A percentile compares a stretch with the other conserved stretches of the same genome.
Evolutionary conservation across 108 stramenopile genomes (phyloP).

Genomic region (Pseudonitzschia delicatissima): DNA sequence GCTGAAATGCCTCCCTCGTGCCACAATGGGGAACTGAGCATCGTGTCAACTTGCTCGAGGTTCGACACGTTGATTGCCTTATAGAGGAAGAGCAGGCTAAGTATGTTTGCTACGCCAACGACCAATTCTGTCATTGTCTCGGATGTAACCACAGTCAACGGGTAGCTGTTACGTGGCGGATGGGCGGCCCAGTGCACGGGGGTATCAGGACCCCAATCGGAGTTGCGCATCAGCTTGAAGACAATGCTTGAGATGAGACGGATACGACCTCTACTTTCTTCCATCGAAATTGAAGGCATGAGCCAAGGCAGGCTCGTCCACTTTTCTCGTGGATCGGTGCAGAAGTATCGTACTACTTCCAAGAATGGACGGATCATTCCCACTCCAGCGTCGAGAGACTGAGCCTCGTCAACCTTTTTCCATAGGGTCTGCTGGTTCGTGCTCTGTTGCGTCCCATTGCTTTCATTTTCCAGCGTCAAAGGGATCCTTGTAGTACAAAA

Average conservation of each 20-base stretch:
- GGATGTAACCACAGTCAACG: background rate
- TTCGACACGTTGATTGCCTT: background rate
- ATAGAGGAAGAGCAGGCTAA: background rate
- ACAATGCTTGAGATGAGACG: background rate
- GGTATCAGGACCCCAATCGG: background rate
- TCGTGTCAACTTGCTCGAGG: background rate
- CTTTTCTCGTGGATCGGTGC: background rate
- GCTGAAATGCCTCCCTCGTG: too few relatives aligned
- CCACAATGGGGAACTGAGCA: too few relatives aligned
- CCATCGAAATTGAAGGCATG: background rate
- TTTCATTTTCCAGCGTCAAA: background rate
- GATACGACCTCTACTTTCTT: background rate
- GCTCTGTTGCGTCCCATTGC: background rate
- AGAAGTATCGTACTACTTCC: background rate
- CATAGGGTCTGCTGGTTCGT: background rate
- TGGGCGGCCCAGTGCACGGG: constrained; percentile 9
- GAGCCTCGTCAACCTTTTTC: background rate
- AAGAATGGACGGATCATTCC: background rate
- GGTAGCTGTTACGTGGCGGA: background rate
- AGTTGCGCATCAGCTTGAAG: background rate
- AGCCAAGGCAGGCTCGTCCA: constrained; percentile 5
- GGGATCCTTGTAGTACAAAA: background rate
- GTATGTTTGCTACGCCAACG: background rate
- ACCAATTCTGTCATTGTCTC: background rate
- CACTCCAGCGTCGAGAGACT: background rate